Conservation (phyloP, 805 yeast genomes). For the Teunomyces cretensis region DNA sequence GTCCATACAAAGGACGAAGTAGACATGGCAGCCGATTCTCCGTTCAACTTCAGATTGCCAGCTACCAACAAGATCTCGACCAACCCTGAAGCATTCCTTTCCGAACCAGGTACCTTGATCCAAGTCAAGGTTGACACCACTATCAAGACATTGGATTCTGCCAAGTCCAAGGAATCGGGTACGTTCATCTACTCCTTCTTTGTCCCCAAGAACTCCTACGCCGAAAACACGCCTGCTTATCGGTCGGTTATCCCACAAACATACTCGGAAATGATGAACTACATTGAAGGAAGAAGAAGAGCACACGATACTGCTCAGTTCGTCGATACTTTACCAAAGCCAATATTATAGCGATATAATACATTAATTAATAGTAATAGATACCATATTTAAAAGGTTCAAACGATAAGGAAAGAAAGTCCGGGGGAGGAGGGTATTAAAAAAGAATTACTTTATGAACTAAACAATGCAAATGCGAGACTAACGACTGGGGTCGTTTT, state of each 20-base stretch:
- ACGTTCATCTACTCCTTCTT: conserved; percentile 86
- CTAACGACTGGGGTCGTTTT: too few relatives aligned
- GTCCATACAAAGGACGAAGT: conserved; percentile 51
- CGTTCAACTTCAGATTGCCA: conserved; percentile 53
- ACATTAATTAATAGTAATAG: background rate
- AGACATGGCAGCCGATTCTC: conserved; percentile 26
- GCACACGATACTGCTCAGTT: conserved; percentile 78
- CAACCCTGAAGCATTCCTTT: conserved; percentile 57
- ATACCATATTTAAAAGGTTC: too few relatives aligned
- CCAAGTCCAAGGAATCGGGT: conserved; percentile 70
- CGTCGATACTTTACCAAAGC: conserved; percentile 39
- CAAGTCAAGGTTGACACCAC: conserved; percentile 87
- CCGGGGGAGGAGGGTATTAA: background rate
- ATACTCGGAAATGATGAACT: conserved; percentile 89
- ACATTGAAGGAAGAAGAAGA: conserved; percentile 86
- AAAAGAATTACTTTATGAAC: background rate
- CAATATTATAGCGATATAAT: background rate
- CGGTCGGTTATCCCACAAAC: conserved; percentile 82
- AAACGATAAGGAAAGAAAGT: too few relatives aligned
- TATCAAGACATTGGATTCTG: conserved; percentile 66
- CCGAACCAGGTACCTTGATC: conserved; percentile 80
- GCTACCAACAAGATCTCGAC: conserved; percentile 55
- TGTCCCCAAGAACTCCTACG: conserved; percentile 59
- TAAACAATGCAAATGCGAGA: background rate
- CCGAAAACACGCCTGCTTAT: conserved; percentile 52